Percentiles rank a stretch among this genome's conserved stretches.
phyloP scores from a whole-genome alignment of 257 asterid genomes.

The Solanum appendiculatum region DNA sequence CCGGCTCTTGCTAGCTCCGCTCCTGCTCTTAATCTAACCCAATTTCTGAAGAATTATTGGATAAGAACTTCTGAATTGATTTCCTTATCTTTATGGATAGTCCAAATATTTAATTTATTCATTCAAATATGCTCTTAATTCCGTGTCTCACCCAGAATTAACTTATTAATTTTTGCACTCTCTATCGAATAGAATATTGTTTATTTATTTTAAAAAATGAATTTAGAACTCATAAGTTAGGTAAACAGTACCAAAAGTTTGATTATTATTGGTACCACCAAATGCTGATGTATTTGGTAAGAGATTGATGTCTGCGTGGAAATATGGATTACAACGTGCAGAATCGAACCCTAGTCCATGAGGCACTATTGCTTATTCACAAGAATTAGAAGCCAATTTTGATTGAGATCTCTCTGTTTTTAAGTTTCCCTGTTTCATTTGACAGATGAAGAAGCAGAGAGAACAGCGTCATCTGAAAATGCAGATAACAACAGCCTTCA shows the following conservation, averaged over 20 bases:
- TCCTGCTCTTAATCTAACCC: neutral
- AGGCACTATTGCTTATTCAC: too few relatives aligned
- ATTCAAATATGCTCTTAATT: neutral
- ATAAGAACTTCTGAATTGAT: neutral
- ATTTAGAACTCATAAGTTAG: neutral
- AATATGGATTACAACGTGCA: too few relatives aligned
- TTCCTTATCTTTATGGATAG: neutral
- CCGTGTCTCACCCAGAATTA: neutral
- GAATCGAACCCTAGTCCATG: too few relatives aligned
- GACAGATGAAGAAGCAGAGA: neutral
- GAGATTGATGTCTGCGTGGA: too few relatives aligned
- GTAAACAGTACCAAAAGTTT: neutral
- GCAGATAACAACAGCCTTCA: neutral
- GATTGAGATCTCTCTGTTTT: neutral
- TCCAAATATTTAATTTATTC: neutral
- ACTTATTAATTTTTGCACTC: neutral
- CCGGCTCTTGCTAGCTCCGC: too few relatives aligned
- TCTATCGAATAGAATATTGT: neutral
- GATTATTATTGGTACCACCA: neutral
- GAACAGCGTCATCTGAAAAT: neutral
- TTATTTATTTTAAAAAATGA: neutral
- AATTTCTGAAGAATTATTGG: neutral
- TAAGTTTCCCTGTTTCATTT: neutral
- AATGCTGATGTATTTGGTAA: too few relatives aligned
- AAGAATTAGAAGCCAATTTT: too few relatives aligned